A percentile compares a stretch with the other conserved stretches of the same genome.
These are phyloP conservation scores for Gaultheria prostrata DNA, from an alignment of 148 eudicot genomes.

Conservation along the genomic window DNA sequence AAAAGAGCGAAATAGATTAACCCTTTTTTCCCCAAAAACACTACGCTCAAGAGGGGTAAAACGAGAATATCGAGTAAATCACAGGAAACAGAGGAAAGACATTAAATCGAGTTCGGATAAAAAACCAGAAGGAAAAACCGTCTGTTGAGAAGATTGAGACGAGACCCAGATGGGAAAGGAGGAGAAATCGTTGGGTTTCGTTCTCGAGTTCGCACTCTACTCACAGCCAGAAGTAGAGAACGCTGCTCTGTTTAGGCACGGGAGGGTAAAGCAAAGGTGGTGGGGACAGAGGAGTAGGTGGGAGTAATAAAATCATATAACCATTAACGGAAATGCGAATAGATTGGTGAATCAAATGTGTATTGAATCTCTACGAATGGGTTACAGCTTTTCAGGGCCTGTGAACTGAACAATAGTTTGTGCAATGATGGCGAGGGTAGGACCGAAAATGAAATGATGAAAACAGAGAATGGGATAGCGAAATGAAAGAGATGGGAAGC, in stretches of 20 bases:
- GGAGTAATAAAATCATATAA: constrained; percentile 7
- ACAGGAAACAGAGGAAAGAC: not conserved
- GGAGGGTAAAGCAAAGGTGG: constrained; percentile 6
- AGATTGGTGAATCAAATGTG: constrained; percentile 15
- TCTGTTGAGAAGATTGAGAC: not conserved
- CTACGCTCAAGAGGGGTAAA: not conserved
- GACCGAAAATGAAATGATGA: not conserved
- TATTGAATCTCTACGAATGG: constrained; percentile 5
- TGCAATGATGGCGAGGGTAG: not conserved
- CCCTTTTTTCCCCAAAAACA: not conserved
- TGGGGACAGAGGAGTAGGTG: not conserved
- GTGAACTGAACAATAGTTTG: no score
- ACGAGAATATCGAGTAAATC: not conserved
- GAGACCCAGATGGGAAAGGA: constrained; percentile 8
- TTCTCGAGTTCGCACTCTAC: not conserved
- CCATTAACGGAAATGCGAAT: constrained; percentile 14
- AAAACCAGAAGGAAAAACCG: constrained; percentile 6
- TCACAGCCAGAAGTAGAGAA: constrained; percentile 1
- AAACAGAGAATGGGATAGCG: not conserved
- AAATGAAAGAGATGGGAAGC: not conserved
- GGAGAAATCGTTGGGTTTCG: not conserved
- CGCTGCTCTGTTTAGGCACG: not conserved
- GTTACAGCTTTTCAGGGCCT: constrained; percentile 5
- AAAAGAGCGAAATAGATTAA: constrained; percentile 3
- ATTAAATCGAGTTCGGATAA: not conserved